Evolutionary conservation across 2,329 filamentous ascomycete genomes (phyloP).

Genomic region (Triangularia verruculosa): DNA sequence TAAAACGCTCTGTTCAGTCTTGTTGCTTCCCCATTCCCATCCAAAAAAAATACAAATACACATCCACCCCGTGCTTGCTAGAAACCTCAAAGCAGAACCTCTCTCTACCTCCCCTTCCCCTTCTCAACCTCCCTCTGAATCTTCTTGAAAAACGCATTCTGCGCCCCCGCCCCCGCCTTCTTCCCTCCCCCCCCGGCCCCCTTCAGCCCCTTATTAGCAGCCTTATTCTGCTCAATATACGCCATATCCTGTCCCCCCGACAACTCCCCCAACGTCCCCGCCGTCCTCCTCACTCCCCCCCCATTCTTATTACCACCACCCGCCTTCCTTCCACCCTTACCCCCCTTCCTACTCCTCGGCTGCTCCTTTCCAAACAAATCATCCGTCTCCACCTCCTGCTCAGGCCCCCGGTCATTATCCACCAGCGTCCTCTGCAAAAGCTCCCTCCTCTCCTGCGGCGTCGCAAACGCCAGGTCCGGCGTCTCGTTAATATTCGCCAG

Average conservation of each 20-base stretch:
- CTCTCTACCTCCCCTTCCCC: constrained; percentile 11
- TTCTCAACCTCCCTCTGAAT: constrained; percentile 60
- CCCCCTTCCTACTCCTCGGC: constrained; percentile 6
- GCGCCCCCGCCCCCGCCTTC: constrained; percentile 44
- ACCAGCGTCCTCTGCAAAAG: constrained; percentile 85
- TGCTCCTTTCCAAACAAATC: constrained; percentile 36
- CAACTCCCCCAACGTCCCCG: constrained; percentile 79
- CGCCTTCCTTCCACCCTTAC: too few relatives aligned
- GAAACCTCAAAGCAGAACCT: neutral
- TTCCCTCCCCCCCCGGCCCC: constrained; percentile 62
- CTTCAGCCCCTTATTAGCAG: constrained; percentile 59
- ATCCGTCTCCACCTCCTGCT: constrained; percentile 36
- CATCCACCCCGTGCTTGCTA: neutral
- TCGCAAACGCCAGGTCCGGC: constrained; percentile 74
- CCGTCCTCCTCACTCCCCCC: constrained; percentile 62
- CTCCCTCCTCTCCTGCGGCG: constrained; percentile 76
- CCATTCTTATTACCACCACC: constrained; percentile 33
- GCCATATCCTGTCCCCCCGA: constrained; percentile 96
- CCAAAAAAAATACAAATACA: neutral
- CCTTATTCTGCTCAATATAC: constrained; percentile 82
- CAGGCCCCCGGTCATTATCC: constrained; percentile 58
- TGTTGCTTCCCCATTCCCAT: neutral
- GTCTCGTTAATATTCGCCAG: constrained; percentile 86
- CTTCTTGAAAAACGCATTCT: constrained; percentile 64
- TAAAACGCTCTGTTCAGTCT: neutral